Conservation (phyloP, 2,329 filamentous ascomycete genomes). For the Epichloe coenophiala region DNA sequence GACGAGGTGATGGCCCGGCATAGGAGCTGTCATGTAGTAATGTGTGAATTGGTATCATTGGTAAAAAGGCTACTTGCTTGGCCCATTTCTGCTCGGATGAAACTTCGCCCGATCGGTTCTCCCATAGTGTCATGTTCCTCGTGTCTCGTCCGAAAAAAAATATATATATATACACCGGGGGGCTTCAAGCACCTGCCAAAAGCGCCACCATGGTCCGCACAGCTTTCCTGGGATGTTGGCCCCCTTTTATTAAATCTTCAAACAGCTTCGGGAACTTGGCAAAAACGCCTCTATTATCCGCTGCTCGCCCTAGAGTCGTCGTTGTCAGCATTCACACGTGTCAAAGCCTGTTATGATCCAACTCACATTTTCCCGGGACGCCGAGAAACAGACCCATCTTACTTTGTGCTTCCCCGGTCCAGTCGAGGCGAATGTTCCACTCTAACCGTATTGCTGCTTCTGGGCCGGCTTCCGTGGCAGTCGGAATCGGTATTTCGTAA, state of each 20-base stretch:
- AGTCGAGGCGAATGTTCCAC: slow-evolving; percentile 56
- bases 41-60: slow-evolving; percentile 4
- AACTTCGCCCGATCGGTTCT: not conserved
- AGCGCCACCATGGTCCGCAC: slow-evolving; percentile 48
- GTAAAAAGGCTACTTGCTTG: not conserved
- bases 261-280: slow-evolving; percentile 47
- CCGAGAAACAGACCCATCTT: slow-evolving; percentile 39
- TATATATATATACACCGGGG: slow-evolving; percentile 7
- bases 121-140: slow-evolving; percentile 2
- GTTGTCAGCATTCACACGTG: not conserved
- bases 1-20: not conserved
- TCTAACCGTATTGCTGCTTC: slow-evolving; percentile 36
- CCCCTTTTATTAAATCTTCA: slow-evolving; percentile 39
- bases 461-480: slow-evolving; percentile 17
- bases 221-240: slow-evolving; percentile 41
- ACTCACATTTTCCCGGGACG: slow-evolving; percentile 51
- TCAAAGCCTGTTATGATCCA: not conserved
- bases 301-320: slow-evolving; percentile 39
- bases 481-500: slow-evolving; percentile 30
- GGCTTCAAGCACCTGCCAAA: slow-evolving; percentile 30
- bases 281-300: slow-evolving; percentile 42
- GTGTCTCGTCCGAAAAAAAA: slow-evolving; percentile 6
- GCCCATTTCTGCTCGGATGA: not conserved
- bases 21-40: not conserved
- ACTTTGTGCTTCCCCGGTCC: slow-evolving; percentile 57